Evolutionary conservation across 331 rosid species (phyloP), one percentile per base, ranked within the genome.

Genomic region (Acacia pycnantha): DNA sequence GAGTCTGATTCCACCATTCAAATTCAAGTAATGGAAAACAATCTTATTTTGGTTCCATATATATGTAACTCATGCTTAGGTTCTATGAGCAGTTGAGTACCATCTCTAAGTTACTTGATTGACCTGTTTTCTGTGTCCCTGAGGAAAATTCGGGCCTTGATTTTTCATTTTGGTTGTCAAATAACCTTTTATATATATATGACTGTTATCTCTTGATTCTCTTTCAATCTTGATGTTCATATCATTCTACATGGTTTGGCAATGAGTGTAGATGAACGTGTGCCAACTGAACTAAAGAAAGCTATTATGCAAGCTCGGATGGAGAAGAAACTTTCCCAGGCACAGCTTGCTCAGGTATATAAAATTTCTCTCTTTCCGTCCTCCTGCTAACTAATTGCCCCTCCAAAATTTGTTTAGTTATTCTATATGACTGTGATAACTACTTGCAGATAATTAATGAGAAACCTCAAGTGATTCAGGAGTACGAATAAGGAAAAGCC

Each of bases 391-490:
- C 40, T 35, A 6, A 35, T 35, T 35, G 40, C 27, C 27, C 62
- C 9, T 2, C 24, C 51, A 5, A 35, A 35, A 35, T 35, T 35
- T 5, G 40, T 35, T 48, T 48, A 48, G 53, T 5, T 46, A 46
- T 50, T 50, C 21, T 4, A 48, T 16, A 50, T 50, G 8, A 50
- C 54, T 50, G 16, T 50, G 54, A 16, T 51, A 51, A 51, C 58
- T 51, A 13, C 22, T 51, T 51, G 70, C 73, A 90, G 88, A 54
- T 89, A 21, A 85, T 89, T 15, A 88, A 94, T 80, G 98, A 95
- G 90, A 95, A 95, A 88, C 98, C 98, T 68, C 98, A 90, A 83
- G 67, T 95, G 65, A 93, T 95, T 83, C 97, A 95, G 83, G 98
- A 93, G 92, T 95, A 93, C 4, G 97, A 95, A 79, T 91, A 95